Evolutionary conservation across 2,329 filamentous ascomycete genomes (phyloP), one percentile per base, ranked within the genome.

Genomic region (Metarhizium robertsii): DNA sequence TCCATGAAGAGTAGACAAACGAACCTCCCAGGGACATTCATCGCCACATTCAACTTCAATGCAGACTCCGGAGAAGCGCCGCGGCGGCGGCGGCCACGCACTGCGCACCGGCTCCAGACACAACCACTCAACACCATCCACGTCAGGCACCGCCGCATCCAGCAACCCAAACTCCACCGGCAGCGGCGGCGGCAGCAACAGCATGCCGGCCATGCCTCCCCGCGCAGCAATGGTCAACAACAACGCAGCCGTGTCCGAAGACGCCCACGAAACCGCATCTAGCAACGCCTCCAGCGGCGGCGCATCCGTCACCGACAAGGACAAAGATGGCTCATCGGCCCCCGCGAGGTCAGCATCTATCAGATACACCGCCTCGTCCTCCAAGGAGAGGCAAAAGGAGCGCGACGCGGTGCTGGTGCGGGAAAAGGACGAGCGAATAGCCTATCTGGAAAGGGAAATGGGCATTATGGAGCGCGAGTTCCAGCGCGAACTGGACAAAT

Each of bases 381-480:
- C 50, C 52, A 62, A 60, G 50, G 63, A 64, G 54, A 52, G 63
- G 61, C 58, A 57, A 55, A 60, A 56, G 53, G 56, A 54, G 59
- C 57, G 57, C 58, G 53, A 57, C 43, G 32, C 53, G 11, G 34
- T 47, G 50, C 63, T 71, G 20, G 62, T 74, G 20, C 67, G 69
- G 53, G 75, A 78, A 38, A 78, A 77, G 62, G 79, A 83, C 63
- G 69, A 74, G 55, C 74, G 73, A 59, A 83, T 85, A 58, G 70
- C 74, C 7, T 67, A 72, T 47, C 74, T 84, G 47, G 74, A 81
- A 65, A 72, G 69, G 50, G 80, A 83, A 63, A 71, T 84, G 55
- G 67, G 64, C 14, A 66, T 74, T 36, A 79, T 81, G 75, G 76
- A 81, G 64, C 64, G 65, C 55, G 79, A 81, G 63, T 83, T 84